These are phyloP conservation scores for Yarrowia keelungensis DNA, from an alignment of 805 yeast species.

Conservation along the genomic window DNA sequence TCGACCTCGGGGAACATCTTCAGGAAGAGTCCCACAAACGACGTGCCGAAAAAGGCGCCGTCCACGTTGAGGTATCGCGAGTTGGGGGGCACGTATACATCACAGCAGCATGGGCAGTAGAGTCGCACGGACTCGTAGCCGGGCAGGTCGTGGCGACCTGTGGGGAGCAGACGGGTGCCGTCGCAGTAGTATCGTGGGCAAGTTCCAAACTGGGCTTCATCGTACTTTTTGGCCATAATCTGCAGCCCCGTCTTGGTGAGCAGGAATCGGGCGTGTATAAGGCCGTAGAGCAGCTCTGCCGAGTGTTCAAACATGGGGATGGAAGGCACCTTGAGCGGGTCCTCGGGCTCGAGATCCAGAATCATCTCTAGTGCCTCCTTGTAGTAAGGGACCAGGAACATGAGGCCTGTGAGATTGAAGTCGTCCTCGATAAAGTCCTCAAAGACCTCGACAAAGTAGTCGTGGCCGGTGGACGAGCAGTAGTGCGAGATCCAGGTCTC, in stretches of 20 bases:
- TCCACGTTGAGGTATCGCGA: slow-evolving; percentile 88
- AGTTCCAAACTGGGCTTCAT: slow-evolving; percentile 83
- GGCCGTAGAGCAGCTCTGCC: slow-evolving; percentile 90
- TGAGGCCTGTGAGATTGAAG: slow-evolving; percentile 90
- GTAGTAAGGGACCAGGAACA: slow-evolving; percentile 85
- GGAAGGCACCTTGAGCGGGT: slow-evolving; percentile 65
- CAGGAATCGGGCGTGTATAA: slow-evolving; percentile 91
- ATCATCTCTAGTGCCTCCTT: slow-evolving; percentile 91
- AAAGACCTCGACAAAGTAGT: slow-evolving; percentile 89
- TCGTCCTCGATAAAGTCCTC: slow-evolving; percentile 96
- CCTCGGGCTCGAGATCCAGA: slow-evolving; percentile 76
- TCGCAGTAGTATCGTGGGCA: slow-evolving; percentile 92
- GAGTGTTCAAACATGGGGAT: slow-evolving; percentile 82
- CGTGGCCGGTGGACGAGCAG: slow-evolving; percentile 81
- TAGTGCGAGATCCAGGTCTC: slow-evolving; percentile 85
- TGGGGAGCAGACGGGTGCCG: slow-evolving; percentile 87
- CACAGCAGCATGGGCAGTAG: slow-evolving; percentile 94
- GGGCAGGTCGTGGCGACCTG: slow-evolving; percentile 88
- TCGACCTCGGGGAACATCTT: slow-evolving; percentile 92
- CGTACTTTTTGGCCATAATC: slow-evolving; percentile 87
- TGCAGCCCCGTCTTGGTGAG: slow-evolving; percentile 88
- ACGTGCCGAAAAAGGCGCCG: slow-evolving; percentile 96
- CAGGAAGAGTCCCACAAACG: slow-evolving; percentile 90
- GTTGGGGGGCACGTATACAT: slow-evolving; percentile 84
- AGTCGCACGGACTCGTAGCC: slow-evolving; percentile 91